Conservation (phyloP, 2,329 filamentous ascomycete species). For the Epichloe sp. region DNA sequence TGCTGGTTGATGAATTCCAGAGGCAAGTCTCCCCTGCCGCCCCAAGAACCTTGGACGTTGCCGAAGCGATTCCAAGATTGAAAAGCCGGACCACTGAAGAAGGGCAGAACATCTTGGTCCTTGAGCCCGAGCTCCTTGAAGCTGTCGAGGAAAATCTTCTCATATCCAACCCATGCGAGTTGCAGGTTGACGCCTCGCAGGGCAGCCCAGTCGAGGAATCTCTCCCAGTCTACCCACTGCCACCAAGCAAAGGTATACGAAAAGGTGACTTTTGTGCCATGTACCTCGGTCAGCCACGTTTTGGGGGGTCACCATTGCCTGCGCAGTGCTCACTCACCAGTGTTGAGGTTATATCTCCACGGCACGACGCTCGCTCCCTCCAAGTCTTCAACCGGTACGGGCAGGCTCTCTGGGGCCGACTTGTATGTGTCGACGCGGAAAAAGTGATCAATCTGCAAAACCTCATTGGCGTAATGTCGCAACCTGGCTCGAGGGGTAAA, state of each 20-base stretch:
- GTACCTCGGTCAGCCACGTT: not conserved
- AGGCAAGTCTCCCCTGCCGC: conserved; percentile 24
- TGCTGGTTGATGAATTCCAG: conserved; percentile 32
- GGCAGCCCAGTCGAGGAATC: conserved; percentile 38
- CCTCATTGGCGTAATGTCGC: conserved; percentile 11
- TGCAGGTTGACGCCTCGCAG: conserved; percentile 37
- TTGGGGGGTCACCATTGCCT: not conserved
- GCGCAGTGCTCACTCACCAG: conserved; percentile 16
- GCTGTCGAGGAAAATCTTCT: conserved; percentile 35
- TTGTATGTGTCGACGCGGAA: conserved; percentile 7
- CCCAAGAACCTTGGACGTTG: conserved; percentile 39
- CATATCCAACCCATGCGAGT: conserved; percentile 37
- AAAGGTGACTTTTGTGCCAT: conserved; percentile 28
- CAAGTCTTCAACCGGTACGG: conserved; percentile 3
- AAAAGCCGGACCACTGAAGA: conserved; percentile 37
- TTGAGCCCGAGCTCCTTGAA: conserved; percentile 32
- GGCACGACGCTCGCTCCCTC: conserved; percentile 9
- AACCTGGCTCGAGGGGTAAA: conserved; percentile 2
- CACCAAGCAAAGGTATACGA: conserved; percentile 38
- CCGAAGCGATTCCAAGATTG: conserved; percentile 41
- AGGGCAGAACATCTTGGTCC: conserved; percentile 29
- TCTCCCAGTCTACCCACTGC: conserved; percentile 40
- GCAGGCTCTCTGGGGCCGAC: conserved; percentile 1
- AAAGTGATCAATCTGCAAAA: conserved; percentile 9
- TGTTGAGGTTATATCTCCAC: conserved; percentile 34